phyloP scores from a whole-genome alignment of 2,329 filamentous ascomycete species.

The Calonectria honghensis region DNA sequence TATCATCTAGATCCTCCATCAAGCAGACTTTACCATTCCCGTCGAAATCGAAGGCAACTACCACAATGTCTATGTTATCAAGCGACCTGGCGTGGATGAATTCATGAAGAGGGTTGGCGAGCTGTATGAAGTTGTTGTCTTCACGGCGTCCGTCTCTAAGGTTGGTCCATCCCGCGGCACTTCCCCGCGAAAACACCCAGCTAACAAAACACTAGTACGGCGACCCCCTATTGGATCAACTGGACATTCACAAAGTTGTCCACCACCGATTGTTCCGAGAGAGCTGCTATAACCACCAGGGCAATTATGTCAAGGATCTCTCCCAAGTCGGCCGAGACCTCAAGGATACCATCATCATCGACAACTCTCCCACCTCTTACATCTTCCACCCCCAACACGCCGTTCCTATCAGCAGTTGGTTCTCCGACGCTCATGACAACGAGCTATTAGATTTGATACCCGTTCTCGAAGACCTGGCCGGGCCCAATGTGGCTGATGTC shows the following conservation, averaged over 20 bases:
- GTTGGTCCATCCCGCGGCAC: conserved; percentile 66
- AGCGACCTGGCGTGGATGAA: conserved; percentile 97
- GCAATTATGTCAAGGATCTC: conserved; percentile 99
- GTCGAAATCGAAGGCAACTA: conserved; percentile 99
- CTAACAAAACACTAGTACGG: conserved; percentile 80
- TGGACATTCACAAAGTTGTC: conserved; percentile 97
- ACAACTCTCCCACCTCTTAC: conserved; percentile 99
- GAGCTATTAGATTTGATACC: conserved; percentile 98
- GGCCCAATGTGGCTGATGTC: conserved; percentile 92
- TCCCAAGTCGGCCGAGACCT: conserved; percentile 97
- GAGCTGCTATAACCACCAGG: conserved; percentile 99
- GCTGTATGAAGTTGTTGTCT: conserved; percentile 98
- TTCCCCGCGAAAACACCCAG: neutral
- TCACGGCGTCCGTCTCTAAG: conserved; percentile 98
- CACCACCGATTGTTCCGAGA: conserved; percentile 98
- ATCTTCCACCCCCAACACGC: conserved; percentile 99
- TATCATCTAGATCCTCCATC: conserved; percentile 86
- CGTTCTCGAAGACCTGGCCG: conserved; percentile 96
- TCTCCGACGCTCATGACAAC: conserved; percentile 99
- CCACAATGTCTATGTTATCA: conserved; percentile 99
- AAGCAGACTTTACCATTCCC: conserved; percentile 98
- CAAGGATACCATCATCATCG: conserved; percentile 98
- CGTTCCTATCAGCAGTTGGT: conserved; percentile 99
- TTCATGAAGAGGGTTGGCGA: conserved; percentile 99
- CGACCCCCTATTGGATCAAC: conserved; percentile 94